Conservation (phyloP, 805 yeast genomes). For the Pichia ethanolica region DNA sequence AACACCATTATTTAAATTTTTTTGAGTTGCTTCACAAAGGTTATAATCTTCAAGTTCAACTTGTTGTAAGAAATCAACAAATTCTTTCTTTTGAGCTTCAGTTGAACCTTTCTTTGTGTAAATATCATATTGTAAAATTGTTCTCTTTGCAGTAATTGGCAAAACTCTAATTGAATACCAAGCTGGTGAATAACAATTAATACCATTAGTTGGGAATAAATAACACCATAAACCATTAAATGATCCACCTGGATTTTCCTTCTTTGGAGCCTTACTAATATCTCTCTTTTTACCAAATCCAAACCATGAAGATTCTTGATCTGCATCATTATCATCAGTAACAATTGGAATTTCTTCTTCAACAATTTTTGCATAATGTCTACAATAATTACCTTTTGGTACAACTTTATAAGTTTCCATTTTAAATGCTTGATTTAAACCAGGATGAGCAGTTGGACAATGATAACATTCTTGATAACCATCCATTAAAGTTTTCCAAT, state of each 20-base stretch:
- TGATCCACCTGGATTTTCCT: constrained; percentile 50
- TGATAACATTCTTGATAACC: constrained; percentile 65
- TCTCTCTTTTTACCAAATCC: constrained; percentile 37
- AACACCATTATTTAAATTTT: constrained; percentile 53
- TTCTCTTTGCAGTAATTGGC: constrained; percentile 46
- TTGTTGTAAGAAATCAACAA: constrained; percentile 54
- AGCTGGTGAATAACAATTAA: constrained; percentile 60
- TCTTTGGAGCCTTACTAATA: constrained; percentile 19
- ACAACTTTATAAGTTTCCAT: constrained; percentile 62
- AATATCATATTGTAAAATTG: constrained; percentile 53
- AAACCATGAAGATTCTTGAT: constrained; percentile 42
- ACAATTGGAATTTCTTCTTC: constrained; percentile 27
- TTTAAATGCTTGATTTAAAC: constrained; percentile 46
- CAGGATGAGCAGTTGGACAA: constrained; percentile 64
- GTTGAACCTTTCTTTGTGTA: constrained; percentile 53
- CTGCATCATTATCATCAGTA: constrained; percentile 27
- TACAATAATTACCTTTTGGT: constrained; percentile 50
- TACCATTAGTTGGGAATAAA: constrained; percentile 51
- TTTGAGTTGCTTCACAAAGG: constrained; percentile 51
- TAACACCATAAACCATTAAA: constrained; percentile 60
- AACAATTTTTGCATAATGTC: constrained; percentile 53
- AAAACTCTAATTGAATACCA: constrained; percentile 57
- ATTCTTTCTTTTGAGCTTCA: constrained; percentile 47
- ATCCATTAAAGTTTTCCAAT: constrained; percentile 63
- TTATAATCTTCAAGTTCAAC: constrained; percentile 59